phyloP scores from a whole-genome alignment of 108 stramenopile species.

The Fragilaria crotonensis region DNA sequence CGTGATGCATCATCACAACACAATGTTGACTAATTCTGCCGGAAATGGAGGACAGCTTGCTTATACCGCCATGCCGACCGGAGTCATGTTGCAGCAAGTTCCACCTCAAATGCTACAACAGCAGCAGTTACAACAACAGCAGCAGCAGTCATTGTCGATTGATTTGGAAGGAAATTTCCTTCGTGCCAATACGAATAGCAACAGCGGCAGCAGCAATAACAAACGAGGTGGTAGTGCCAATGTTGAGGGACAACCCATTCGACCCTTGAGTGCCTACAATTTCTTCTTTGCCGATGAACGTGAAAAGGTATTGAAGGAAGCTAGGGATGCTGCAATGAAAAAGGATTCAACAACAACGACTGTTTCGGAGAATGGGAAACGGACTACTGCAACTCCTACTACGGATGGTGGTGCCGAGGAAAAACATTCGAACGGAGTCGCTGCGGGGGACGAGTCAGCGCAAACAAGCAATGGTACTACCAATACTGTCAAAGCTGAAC shows the following conservation, averaged over 20 bases:
- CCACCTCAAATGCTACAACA: too few species aligned
- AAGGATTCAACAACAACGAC: not conserved
- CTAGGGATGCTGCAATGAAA: not conserved
- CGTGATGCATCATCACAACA: not conserved
- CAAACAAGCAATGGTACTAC: not conserved
- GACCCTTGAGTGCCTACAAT: not conserved
- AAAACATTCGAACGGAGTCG: not conserved
- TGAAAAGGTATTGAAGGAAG: not conserved
- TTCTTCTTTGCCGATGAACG: not conserved
- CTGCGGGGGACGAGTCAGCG: not conserved
- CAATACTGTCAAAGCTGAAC: not conserved
- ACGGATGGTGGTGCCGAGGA: not conserved
- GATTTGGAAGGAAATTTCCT: not conserved
- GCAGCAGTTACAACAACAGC: not conserved
- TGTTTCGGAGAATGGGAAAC: not conserved
- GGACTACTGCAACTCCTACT: not conserved
- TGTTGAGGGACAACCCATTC: not conserved
- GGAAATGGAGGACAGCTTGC: too few species aligned
- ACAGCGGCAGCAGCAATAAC: not conserved
- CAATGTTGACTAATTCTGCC: not conserved
- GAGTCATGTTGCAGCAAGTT: too few species aligned
- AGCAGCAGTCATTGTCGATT: not conserved
- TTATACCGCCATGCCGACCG: too few species aligned
- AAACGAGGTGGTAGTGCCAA: not conserved
- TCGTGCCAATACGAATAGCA: not conserved